Evolutionary conservation across 2,329 filamentous ascomycete genomes (phyloP), one percentile per base, ranked within the genome.

Genomic region (Penicillium sp.): DNA sequence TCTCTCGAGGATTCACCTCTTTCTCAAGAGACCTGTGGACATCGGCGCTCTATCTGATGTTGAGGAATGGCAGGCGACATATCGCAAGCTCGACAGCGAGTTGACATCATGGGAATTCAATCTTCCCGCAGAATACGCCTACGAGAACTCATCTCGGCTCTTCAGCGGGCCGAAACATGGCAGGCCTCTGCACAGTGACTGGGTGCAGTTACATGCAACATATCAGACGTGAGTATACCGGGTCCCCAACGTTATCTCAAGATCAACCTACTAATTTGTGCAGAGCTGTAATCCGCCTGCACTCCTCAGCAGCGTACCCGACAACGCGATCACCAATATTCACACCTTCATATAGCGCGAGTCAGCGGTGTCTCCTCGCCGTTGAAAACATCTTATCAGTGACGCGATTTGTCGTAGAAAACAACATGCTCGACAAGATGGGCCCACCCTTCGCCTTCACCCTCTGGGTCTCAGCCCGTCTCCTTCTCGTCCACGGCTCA

Each of bases 401-500:
- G 1, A 88, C 87, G 57, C 87, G 89, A 57, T 92, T 91, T 66
- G 91, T 95, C 11, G 83, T 89, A 27, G 85, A 85, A 56, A 88
- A 91, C 64, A 82, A 83, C 48, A 83, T 96, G 70, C 80, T 96
- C 18, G 81, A 86, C 47, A 92, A 92, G 70, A 84, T 96, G 14
- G 92, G 92, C 0, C 92, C 92, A 0, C 92, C 91, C 0, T 96
- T 96, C 70, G 92, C 92, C 3, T 97, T 96, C 69, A 92, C 90
- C 0, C 80, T 96, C 1, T 96, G 92, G 92, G 92, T 96, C 14
- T 91, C 90, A 3, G 91, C 92, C 5, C 87, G 92, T 3, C 81
- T 96, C 3, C 80, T 96, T 5, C 86, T 96, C 8, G 92, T 97
- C 2, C 92, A 96, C 71, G 91, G 91, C 24, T 94, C 90, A 7